phyloP scores from a whole-genome alignment of 2,329 filamentous ascomycete genomes.

The Periglandula ipomoeae region DNA sequence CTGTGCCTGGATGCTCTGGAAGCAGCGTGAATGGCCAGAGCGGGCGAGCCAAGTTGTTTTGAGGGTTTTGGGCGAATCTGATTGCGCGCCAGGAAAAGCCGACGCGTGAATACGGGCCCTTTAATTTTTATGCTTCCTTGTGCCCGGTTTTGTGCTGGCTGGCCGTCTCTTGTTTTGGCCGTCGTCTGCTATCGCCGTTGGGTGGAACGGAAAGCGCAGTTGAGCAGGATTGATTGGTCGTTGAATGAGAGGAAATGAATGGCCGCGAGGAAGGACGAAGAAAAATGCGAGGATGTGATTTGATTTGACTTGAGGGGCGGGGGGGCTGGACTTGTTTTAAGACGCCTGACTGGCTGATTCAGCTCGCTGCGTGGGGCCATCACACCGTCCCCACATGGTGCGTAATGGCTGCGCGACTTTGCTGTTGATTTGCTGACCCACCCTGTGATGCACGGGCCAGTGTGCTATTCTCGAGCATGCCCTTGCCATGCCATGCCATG shows the following conservation, averaged over 20 bases:
- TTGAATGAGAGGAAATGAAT: constrained; percentile 23
- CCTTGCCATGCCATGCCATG: no score
- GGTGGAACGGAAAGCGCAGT: constrained; percentile 28
- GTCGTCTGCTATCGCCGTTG: constrained; percentile 13
- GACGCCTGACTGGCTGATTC: constrained; percentile 42
- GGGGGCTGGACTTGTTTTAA: constrained; percentile 31
- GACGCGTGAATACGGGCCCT: constrained; percentile 5
- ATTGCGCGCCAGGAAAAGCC: constrained; percentile 11
- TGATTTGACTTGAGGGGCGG: constrained; percentile 30
- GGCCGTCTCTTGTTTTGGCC: constrained; percentile 4
- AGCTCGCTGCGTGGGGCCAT: constrained; percentile 28
- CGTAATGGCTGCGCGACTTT: constrained; percentile 17
- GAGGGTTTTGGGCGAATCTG: constrained; percentile 12
- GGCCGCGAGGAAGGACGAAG: constrained; percentile 29
- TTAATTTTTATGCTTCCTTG: constrained; percentile 10
- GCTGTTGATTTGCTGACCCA: constrained; percentile 22
- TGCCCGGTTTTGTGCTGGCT: constrained; percentile 9
- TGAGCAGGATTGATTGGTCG: constrained; percentile 37
- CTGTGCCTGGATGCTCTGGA: constrained; percentile 10
- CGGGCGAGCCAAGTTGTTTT: constrained; percentile 5
- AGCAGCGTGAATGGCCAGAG: constrained; percentile 16
- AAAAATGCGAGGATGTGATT: constrained; percentile 40
- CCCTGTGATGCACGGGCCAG: constrained; percentile 20
- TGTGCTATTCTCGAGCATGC: not conserved
- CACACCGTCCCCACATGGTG: constrained; percentile 2